Conservation (phyloP, 306 rosid species). For the Carpinus viminea region DNA sequence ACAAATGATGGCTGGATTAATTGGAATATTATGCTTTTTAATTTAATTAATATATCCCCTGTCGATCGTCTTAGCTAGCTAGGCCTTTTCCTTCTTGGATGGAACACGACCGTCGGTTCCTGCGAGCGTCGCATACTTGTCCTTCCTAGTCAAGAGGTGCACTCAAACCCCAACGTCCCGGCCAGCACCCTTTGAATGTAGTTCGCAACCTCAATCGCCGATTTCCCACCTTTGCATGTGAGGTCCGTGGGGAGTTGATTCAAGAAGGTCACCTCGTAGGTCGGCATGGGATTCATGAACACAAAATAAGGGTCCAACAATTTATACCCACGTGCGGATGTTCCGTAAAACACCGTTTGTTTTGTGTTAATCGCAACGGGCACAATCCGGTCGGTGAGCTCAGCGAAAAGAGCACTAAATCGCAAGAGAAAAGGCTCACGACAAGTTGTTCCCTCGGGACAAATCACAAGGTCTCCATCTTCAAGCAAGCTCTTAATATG, state of each 20-base stretch:
- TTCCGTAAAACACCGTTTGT: slow-evolving; percentile 82
- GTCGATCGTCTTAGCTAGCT: background rate
- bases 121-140: slow-evolving; percentile 75
- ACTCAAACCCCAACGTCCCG: slow-evolving; percentile 85
- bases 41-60: too few relatives aligned
- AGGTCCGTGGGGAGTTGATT: slow-evolving; percentile 73
- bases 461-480: slow-evolving; percentile 88
- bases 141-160: slow-evolving; percentile 88
- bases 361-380: slow-evolving; percentile 90
- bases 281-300: slow-evolving; percentile 90
- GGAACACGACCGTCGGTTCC: slow-evolving; percentile 88
- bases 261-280: slow-evolving; percentile 81
- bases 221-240: slow-evolving; percentile 74
- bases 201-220: slow-evolving; percentile 84
- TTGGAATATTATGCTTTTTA: background rate
- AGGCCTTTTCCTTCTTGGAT: slow-evolving; percentile 47
- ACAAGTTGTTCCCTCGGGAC: slow-evolving; percentile 94
- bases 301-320: slow-evolving; percentile 84
- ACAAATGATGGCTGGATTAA: background rate
- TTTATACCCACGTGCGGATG: slow-evolving; percentile 69
- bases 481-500: slow-evolving; percentile 66
- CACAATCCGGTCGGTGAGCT: slow-evolving; percentile 76
- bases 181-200: slow-evolving; percentile 82
- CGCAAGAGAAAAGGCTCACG: slow-evolving; percentile 79
- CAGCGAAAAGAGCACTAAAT: slow-evolving; percentile 92